Evolutionary conservation across 106 monocot genomes (phyloP).

Genomic region (Acanthochlamys bracteata): DNA sequence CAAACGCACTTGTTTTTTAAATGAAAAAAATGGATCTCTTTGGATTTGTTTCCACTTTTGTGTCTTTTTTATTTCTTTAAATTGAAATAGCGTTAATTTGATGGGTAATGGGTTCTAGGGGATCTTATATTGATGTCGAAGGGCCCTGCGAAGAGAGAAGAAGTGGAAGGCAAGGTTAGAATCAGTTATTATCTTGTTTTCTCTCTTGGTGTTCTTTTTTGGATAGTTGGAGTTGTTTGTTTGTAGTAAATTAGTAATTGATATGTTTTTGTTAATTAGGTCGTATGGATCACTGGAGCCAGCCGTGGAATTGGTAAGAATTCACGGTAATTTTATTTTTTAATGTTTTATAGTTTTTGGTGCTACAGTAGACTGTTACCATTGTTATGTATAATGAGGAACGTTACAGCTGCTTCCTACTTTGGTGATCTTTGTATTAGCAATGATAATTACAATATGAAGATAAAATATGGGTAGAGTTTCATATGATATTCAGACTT

Average conservation of each 20-base stretch:
- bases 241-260: background rate
- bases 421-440: no score
- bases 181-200: background rate
- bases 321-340: background rate
- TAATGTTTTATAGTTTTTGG: background rate
- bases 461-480: no score
- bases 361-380: background rate
- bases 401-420: no score
- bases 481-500: no score
- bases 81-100: background rate
- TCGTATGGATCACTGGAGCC: constrained; percentile 90
- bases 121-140: constrained; percentile 56
- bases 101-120: constrained; percentile 15
- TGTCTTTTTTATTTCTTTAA: background rate
- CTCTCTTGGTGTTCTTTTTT: background rate
- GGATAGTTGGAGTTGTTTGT: background rate
- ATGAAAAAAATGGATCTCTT: background rate
- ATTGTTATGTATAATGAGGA: no score
- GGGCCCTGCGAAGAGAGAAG: constrained; percentile 45
- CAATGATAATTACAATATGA: no score
- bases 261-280: constrained; percentile 17
- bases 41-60: background rate
- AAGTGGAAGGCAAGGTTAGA: constrained; percentile 57
- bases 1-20: background rate
- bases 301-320: constrained; percentile 88